Evolutionary conservation across 441 rosid species (phyloP).

Genomic region (Euphorbia schlechtendalii): DNA sequence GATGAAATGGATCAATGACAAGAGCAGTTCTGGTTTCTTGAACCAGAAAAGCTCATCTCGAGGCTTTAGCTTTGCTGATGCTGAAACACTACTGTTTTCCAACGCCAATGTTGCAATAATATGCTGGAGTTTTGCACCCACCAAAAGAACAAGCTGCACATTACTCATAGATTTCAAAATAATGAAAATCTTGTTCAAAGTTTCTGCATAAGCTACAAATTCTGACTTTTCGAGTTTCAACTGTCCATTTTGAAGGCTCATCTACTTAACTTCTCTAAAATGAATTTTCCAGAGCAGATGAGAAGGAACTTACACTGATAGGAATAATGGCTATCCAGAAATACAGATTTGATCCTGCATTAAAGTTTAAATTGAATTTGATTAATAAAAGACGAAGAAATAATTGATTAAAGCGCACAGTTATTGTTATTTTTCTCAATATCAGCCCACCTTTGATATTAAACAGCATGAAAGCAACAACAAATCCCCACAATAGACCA

Average conservation of each 20-base stretch:
- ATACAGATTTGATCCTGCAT: slow-evolving; percentile 86
- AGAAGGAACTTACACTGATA: slow-evolving; percentile 51
- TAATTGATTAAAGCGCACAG: too few relatives aligned
- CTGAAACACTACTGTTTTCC: slow-evolving; percentile 56
- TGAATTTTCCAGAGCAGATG: too few relatives aligned
- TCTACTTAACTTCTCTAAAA: too few relatives aligned
- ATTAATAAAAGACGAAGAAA: too few relatives aligned
- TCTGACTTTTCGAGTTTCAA: too few relatives aligned
- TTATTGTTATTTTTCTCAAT: too few relatives aligned
- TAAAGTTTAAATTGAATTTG: too few relatives aligned
- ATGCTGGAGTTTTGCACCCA: slow-evolving; percentile 81
- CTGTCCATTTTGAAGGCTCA: too few relatives aligned
- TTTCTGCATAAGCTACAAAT: too few relatives aligned
- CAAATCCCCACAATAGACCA: slow-evolving; percentile 84
- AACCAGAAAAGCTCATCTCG: slow-evolving; percentile 87
- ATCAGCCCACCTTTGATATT: slow-evolving; percentile 59
- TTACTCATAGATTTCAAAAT: slow-evolving; percentile 12
- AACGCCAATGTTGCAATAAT: slow-evolving; percentile 64
- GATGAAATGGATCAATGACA: slow-evolving; percentile 66
- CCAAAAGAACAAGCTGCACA: slow-evolving; percentile 71
- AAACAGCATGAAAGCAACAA: slow-evolving; percentile 85
- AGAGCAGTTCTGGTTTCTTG: slow-evolving; percentile 44
- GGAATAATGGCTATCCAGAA: slow-evolving; percentile 97
- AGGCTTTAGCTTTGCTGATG: slow-evolving; percentile 62
- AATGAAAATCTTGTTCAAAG: not conserved